Base-by-base conservation (phyloP, 1,139 yeast genomes). In the Spathaspora sp. region DNA sequence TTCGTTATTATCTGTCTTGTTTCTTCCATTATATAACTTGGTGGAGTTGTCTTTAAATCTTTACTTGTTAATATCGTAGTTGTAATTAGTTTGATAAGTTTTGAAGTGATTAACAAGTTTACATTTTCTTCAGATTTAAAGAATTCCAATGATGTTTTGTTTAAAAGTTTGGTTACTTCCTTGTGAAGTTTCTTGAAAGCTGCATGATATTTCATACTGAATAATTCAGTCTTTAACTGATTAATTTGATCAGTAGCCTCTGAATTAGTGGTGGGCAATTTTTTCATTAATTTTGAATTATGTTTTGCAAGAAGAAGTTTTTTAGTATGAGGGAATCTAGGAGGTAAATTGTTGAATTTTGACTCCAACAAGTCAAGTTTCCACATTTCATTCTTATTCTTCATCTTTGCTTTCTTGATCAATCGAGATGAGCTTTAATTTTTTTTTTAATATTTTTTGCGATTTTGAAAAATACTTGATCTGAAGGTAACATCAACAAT, bases 261-360 rank as follows among this genome's bases (percentile, higher is more conserved):
- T 23, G 68, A 69, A 42, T 63, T 59, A 3, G 67, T 54, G 17
- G 62, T 51, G 1, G 79, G 78, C 18, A 74, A 58, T 49, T 68
- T 72, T 47, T 71, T 72, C 47, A 80, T 56, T 26, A 80, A 58
- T 50, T 77, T 72, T 38, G 64, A 56, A 59, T 65, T 78, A 52
- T 74, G 80, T 56, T 69, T 72, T 20, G 82, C 80, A 43, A 64
- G 64, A 49, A 78, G 65, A 40, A 78, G 63, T 57, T 74, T 76
- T 47, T 70, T 72, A 1, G 89, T 83, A 47, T 73, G 73, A 1
- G 74, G 70, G 54, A 76, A 81, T 50, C 89, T 66, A 2, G 89
- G 84, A 29, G 68, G 61, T 43, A 60, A 61, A 42, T 66, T 58
- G 39, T 67, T 58, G 61, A 68, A 78, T 58, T 75, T 77, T 43